Evolutionary conservation across 2,329 filamentous ascomycete genomes (phyloP), one percentile per base, ranked within the genome.

Genomic region (Fusarium aywerte): DNA sequence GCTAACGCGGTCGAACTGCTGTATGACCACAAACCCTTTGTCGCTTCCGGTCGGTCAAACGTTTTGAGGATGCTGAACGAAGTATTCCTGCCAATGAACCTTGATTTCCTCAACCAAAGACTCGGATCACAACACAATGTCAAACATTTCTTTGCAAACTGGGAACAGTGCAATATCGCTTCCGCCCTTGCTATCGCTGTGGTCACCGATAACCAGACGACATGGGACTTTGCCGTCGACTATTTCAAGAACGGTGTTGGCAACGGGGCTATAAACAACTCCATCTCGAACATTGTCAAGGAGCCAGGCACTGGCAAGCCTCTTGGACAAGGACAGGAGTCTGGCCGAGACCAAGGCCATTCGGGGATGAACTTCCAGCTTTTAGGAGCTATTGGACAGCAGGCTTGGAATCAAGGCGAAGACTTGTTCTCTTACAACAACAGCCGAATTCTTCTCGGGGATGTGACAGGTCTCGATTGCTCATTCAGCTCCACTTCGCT

Each of bases 1-100:
- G 81, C 81, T 16, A 84, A 84, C 44, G 81, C 78, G 0, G 82
- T 76, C 0, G 82, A 84, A 58, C 71, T 83, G 2, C 69, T 83
- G 43, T 71, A 79, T 3, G 65, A 57, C 20, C 78, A 81, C 49
- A 25, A 49, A 10, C 33, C 52, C 2, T 56, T 56, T 15, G 47
- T 36, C 3, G 21, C 32, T 2, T 51, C 29, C 4, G 45, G 45
- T 0, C 16, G 50, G 3, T 2, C 45, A 2, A 53, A 32, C 1
- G 33, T 53, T 2, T 4, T 39, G 0, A 13, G 2, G 6, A 32
- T 56, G 33, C 12, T 56, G 3, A n/a, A 20, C 13, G 35, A 39
- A 21, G 7, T 56, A 11, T 53, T 56, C 5, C 4, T 56, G 7
- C 52, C 47, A 3, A 56, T 56, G 52, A 56, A 56, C 7, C 45